Conservation (phyloP, 2,329 filamentous ascomycete genomes). For the Pseudovirgaria hyperparasitica region DNA sequence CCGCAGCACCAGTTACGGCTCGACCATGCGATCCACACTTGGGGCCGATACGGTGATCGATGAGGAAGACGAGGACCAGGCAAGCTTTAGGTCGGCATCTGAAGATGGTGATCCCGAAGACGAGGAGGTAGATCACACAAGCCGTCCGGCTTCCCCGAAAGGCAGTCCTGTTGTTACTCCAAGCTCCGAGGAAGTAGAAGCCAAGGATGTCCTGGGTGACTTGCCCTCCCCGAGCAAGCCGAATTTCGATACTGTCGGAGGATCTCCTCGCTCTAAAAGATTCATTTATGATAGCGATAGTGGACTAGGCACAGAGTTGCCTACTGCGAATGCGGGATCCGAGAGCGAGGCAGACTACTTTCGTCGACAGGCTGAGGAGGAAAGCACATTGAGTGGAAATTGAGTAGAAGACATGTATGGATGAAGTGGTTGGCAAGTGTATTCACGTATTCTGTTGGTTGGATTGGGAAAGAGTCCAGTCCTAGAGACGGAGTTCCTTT, state of each 20-base stretch:
- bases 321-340: conserved; percentile 16
- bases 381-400: conserved; percentile 15
- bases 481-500: too few species aligned
- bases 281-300: conserved; percentile 24
- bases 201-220: conserved; percentile 10
- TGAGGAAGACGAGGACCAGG: conserved; percentile 12
- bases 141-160: neutral
- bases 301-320: conserved; percentile 24
- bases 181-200: conserved; percentile 11
- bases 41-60: conserved; percentile 17
- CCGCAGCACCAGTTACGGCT: conserved; percentile 31
- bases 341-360: conserved; percentile 21
- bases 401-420: too few species aligned
- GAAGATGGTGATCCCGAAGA: conserved; percentile 17
- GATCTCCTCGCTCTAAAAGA: conserved; percentile 11
- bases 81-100: conserved; percentile 7
- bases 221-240: conserved; percentile 17
- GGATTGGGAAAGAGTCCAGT: too few species aligned
- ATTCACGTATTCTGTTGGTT: too few species aligned
- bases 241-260: conserved; percentile 17
- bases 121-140: conserved; percentile 12
- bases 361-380: conserved; percentile 21
- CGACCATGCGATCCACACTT: conserved; percentile 21
- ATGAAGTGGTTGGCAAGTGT: too few species aligned
- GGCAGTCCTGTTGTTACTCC: neutral